These are phyloP conservation scores for Blastobotrys petasosporus DNA, from an alignment of 1,139 yeast species.

Conservation along the genomic window DNA sequence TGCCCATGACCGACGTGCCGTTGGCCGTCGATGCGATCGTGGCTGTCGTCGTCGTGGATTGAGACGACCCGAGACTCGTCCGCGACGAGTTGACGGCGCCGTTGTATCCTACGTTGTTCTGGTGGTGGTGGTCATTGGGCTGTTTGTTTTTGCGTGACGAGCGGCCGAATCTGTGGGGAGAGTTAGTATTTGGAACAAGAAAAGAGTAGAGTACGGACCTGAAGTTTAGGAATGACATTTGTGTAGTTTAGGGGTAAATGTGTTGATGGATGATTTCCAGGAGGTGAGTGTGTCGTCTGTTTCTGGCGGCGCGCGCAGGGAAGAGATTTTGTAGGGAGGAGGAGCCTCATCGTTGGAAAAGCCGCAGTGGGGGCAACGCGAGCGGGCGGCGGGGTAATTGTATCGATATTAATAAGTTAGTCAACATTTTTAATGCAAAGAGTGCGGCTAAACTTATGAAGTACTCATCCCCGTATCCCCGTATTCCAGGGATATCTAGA, in stretches of 20 bases:
- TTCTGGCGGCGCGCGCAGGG: too few species aligned
- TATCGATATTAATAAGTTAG: too few species aligned
- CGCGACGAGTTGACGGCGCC: background rate
- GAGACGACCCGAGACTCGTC: conserved; percentile 13
- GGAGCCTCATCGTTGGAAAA: too few species aligned
- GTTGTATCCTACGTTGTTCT: background rate
- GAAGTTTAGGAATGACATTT: conserved; percentile 42
- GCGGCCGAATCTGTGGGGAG: conserved; percentile 54
- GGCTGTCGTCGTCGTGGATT: conserved; percentile 13
- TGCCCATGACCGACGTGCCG: conserved; percentile 1
- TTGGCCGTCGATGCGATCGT: conserved; percentile 10
- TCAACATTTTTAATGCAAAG: too few species aligned
- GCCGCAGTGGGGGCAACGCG: too few species aligned
- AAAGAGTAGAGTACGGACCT: conserved; percentile 31
- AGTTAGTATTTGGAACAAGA: background rate
- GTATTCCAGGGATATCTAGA: too few species aligned
- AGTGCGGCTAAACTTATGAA: too few species aligned
- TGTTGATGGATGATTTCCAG: background rate
- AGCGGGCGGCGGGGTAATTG: too few species aligned
- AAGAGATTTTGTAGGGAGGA: too few species aligned
- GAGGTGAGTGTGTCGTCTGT: background rate
- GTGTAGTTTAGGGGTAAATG: background rate
- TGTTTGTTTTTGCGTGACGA: conserved; percentile 46
- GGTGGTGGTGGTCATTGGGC: conserved; percentile 3
- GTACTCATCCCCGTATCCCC: too few species aligned